Conservation (phyloP, 768 basidiomycete genomes). For the Leccinum subgranulosum region DNA sequence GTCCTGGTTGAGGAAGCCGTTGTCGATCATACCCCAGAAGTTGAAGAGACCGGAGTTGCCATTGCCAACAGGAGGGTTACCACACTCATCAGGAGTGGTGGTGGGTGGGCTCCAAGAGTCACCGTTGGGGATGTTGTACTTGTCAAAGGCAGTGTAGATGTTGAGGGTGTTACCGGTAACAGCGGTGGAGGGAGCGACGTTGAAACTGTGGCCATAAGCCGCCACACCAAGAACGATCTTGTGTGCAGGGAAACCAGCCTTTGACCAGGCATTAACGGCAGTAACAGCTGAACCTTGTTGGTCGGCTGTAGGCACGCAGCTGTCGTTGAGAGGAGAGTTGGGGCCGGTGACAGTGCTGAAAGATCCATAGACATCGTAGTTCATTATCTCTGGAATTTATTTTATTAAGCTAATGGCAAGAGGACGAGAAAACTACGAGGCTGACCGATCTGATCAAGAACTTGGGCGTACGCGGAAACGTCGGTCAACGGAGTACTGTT, state of each 20-base stretch:
- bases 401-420: constrained; percentile 17
- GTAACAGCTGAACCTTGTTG: constrained; percentile 75
- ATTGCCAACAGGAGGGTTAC: constrained; percentile 43
- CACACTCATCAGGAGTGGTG: constrained; percentile 56
- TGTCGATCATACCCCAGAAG: constrained; percentile 60
- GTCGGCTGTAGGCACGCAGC: constrained; percentile 56
- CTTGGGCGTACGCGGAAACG: constrained; percentile 61
- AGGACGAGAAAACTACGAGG: constrained; percentile 25
- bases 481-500: constrained; percentile 56
- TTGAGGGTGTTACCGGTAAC: constrained; percentile 30
- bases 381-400: constrained; percentile 54
- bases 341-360: constrained; percentile 62
- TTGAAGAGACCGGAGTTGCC: constrained; percentile 51
- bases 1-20: constrained; percentile 47
- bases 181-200: constrained; percentile 23
- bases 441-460: constrained; percentile 68
- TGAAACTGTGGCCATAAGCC: constrained; percentile 79
- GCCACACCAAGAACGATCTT: constrained; percentile 84
- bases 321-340: constrained; percentile 80
- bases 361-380: constrained; percentile 62
- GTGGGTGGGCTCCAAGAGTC: constrained; percentile 53
- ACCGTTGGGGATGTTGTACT: constrained; percentile 41
- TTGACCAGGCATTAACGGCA: constrained; percentile 70
- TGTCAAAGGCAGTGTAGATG: constrained; percentile 53
- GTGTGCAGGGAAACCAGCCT: constrained; percentile 68